These are phyloP conservation scores for Adenanthera pavonina DNA, from an alignment of 306 rosid species.

Conservation along the genomic window DNA sequence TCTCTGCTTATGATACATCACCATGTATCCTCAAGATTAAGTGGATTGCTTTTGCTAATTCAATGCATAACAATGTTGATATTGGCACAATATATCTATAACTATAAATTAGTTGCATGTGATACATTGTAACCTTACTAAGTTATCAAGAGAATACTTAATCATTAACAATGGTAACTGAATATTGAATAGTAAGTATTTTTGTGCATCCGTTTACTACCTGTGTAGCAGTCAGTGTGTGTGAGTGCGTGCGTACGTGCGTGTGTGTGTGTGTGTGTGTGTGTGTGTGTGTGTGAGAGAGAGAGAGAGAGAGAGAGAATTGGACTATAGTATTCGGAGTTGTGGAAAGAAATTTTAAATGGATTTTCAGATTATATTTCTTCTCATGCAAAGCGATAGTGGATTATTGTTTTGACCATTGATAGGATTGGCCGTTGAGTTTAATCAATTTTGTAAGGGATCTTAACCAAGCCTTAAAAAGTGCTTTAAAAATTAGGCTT, in stretches of 20 bases:
- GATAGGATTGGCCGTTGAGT: background rate
- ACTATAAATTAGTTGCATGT: background rate
- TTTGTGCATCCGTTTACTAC: conserved; percentile 13
- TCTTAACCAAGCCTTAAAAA: background rate
- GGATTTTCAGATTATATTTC: background rate
- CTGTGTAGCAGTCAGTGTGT: background rate
- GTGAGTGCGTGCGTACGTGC: no score
- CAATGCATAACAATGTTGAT: background rate
- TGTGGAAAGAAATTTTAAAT: conserved; percentile 27
- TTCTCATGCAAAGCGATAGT: background rate
- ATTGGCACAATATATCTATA: background rate
- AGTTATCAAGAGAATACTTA: background rate
- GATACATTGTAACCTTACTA: background rate
- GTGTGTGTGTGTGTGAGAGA: no score
- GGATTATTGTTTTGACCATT: conserved; percentile 22
- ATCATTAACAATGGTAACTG: background rate
- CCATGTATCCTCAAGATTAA: background rate
- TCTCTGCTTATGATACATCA: conserved; percentile 21
- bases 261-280: no score
- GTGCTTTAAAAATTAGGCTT: conserved; percentile 1
- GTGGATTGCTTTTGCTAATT: background rate
- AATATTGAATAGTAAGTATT: background rate
- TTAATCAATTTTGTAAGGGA: background rate
- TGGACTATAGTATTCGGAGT: conserved; percentile 4
- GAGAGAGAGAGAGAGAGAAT: background rate